Percentiles rank a stretch among this genome's conserved stretches.
Conservation (phyloP, 257 asterid species). For the Asclepias syriaca region DNA sequence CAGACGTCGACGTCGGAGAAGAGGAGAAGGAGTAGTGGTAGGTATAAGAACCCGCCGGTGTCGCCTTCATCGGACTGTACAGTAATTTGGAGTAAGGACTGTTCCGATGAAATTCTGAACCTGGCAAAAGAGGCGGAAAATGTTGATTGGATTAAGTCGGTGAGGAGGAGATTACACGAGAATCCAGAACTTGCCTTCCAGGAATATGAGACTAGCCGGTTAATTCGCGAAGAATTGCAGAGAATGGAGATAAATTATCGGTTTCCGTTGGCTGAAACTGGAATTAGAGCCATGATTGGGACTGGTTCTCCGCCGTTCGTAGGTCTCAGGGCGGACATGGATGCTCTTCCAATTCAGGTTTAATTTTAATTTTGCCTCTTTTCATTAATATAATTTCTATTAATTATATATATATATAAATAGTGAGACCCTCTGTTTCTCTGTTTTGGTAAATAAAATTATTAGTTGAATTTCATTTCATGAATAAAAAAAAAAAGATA, state of each 20-base stretch:
- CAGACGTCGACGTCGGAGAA: slow-evolving; percentile 10
- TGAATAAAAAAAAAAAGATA: too few relatives aligned
- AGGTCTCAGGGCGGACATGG: slow-evolving; percentile 93
- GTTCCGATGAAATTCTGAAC: slow-evolving; percentile 45
- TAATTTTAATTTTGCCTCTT: background rate
- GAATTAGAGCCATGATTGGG: slow-evolving; percentile 73
- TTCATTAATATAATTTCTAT: too few relatives aligned
- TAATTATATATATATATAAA: too few relatives aligned
- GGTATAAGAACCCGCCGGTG: background rate
- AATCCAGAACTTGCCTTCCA: slow-evolving; percentile 87
- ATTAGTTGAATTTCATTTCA: too few relatives aligned
- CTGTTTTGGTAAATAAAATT: too few relatives aligned
- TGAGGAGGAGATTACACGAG: slow-evolving; percentile 65
- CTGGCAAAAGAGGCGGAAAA: slow-evolving; percentile 37
- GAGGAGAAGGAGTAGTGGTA: too few relatives aligned
- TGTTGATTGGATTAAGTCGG: slow-evolving; percentile 53
- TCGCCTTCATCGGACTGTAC: slow-evolving; percentile 19
- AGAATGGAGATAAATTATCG: slow-evolving; percentile 45
- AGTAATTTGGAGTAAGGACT: slow-evolving; percentile 40
- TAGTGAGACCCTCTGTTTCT: too few relatives aligned
- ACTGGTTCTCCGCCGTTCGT: slow-evolving; percentile 80
- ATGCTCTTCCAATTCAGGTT: slow-evolving; percentile 96
- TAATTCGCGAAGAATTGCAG: slow-evolving; percentile 62
- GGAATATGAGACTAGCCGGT: slow-evolving; percentile 62
- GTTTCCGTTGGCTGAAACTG: slow-evolving; percentile 69